These are phyloP conservation scores for Waltiozyma sp. DNA, from an alignment of 1,139 yeast genomes.

Conservation along the genomic window DNA sequence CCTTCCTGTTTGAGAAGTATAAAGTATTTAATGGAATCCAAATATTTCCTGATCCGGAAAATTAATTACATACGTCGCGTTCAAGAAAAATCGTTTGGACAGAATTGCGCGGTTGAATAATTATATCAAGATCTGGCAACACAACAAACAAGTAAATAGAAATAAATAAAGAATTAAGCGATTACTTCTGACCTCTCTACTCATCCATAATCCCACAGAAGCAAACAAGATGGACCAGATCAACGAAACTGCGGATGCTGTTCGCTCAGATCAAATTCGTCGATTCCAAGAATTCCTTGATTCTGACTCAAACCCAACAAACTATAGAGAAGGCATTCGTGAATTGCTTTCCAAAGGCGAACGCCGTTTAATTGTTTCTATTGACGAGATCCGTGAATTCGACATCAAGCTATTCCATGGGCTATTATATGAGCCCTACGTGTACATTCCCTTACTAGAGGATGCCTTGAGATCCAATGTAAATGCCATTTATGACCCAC, in stretches of 20 bases:
- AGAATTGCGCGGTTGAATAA: too few species aligned
- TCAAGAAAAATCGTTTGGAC: neutral
- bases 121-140: neutral
- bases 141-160: too few species aligned
- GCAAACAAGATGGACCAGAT: slow-evolving; percentile 14
- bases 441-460: slow-evolving; percentile 82
- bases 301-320: slow-evolving; percentile 35
- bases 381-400: slow-evolving; percentile 83
- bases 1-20: too few species aligned
- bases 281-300: slow-evolving; percentile 84
- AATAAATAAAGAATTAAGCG: neutral
- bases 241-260: slow-evolving; percentile 27
- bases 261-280: slow-evolving; percentile 72
- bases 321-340: slow-evolving; percentile 60
- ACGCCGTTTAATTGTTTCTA: slow-evolving; percentile 60
- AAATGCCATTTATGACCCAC: slow-evolving; percentile 51
- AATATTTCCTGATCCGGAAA: neutral
- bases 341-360: slow-evolving; percentile 58
- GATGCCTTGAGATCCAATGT: slow-evolving; percentile 79
- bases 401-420: slow-evolving; percentile 77
- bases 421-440: slow-evolving; percentile 66
- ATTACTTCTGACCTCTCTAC: too few species aligned
- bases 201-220: too few species aligned
- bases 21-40: too few species aligned
- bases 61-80: neutral